Evolutionary conservation across 2,329 filamentous ascomycete genomes (phyloP), one percentile per base, ranked within the genome.

Genomic region (Diplodia intermedia): DNA sequence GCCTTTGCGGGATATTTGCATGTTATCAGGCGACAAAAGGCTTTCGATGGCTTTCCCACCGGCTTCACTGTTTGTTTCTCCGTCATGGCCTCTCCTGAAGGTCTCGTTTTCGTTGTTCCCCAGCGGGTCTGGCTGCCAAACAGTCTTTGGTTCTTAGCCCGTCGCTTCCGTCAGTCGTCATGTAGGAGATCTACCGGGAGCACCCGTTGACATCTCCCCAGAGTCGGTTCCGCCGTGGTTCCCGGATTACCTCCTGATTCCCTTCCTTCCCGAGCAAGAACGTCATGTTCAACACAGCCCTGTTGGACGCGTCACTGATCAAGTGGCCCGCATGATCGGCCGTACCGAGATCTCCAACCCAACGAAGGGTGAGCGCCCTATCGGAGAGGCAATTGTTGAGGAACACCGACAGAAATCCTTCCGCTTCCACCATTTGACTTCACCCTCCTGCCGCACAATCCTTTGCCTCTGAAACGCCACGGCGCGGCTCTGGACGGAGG

Each of bases 171-270:
- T 33, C 31, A 43, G 60, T 62, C 29, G 14, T 47, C 15, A 14
- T 38, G 54, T 11, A 49, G 29, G n/a, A 26, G 60, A 63, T 63
- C 60, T 63, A 38, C 60, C 60, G 60, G 60, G 60, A 63, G 60
- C 60, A 38, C 60, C 60, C 60, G 60, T 31, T 63, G 60, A 63
- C 60, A 62, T 12, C 2, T 26, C 18, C 40, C 20, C 23, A 15
- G 4, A 38, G n/a, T 38, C 40, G 14, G n/a, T 3, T 49, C 11
- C 40, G 31, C 12, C 18, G 40, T 49, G 18, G 57, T 50, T 50
- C 40, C 40, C 57, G 43, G 18, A 23, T 33, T 49, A 7, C 11
- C 57, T 14, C 57, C 56, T 11, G 2, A 20, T 20, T 40, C n/a
- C 26, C 43, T 62, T 36, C 47, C 57, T 62, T 62, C 26, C n/a